phyloP scores from a whole-genome alignment of 306 rosid genomes.

The Fragaria ananassa region DNA sequence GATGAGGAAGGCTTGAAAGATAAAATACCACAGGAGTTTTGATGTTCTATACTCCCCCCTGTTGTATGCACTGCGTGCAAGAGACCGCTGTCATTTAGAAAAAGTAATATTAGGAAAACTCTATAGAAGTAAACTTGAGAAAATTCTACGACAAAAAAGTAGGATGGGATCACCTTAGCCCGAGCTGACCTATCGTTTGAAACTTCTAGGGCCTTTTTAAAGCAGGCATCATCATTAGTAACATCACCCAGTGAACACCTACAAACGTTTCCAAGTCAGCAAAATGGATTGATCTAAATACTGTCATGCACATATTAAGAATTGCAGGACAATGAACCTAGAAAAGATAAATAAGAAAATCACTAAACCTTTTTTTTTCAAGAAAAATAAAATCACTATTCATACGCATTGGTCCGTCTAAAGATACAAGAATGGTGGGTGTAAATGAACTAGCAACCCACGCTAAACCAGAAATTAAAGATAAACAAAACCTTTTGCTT shows the following conservation, averaged over 20 bases:
- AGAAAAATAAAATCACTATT: constrained; percentile 9
- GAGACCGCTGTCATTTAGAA: constrained; percentile 62
- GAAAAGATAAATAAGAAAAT: constrained; percentile 2
- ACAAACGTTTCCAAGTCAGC: constrained; percentile 22
- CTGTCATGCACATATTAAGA: not conserved
- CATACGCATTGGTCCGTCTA: constrained; percentile 16
- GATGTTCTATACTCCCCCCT: constrained; percentile 83
- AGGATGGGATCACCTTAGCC: constrained; percentile 63
- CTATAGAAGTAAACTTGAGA: constrained; percentile 16
- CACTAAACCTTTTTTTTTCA: not conserved
- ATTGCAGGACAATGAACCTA: not conserved
- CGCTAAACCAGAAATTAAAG: not conserved
- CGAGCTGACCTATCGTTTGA: constrained; percentile 79
- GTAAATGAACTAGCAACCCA: not conserved
- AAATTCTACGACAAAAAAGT: not conserved
- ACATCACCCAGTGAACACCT: constrained; percentile 97
- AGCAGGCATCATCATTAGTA: constrained; percentile 73
- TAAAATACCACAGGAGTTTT: constrained; percentile 48
- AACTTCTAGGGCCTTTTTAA: constrained; percentile 86
- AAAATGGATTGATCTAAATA: constrained; percentile 10
- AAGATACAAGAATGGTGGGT: not conserved
- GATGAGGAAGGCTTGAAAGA: not conserved
- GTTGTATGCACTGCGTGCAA: constrained; percentile 95
- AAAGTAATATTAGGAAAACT: constrained; percentile 12
- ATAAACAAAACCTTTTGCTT: not conserved